phyloP scores from a whole-genome alignment of 192 early-diverging fungal genomes.

The Endogone sp. region DNA sequence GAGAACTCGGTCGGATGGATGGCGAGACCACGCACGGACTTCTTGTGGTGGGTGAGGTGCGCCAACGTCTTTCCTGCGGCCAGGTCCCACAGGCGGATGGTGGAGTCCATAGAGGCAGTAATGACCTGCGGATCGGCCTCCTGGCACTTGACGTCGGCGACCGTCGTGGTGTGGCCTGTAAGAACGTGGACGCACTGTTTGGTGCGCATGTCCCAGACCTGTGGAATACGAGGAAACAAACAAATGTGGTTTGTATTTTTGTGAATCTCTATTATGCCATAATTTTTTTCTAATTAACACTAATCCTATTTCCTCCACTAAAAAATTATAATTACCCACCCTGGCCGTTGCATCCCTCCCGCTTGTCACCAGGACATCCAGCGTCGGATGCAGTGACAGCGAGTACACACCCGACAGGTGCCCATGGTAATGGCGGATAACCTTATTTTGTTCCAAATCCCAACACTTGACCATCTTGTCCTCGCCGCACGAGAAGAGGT shows the following conservation, averaged over 20 bases:
- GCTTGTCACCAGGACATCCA: conserved; percentile 92
- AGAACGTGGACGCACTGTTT: conserved; percentile 88
- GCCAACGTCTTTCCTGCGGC: conserved; percentile 94
- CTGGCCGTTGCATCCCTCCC: conserved; percentile 93
- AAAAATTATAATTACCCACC: conserved; percentile 46
- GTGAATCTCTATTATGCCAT: background rate
- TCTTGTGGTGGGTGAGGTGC: conserved; percentile 97
- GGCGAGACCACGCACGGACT: conserved; percentile 88
- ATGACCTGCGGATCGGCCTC: conserved; percentile 97
- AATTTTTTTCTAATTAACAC: background rate
- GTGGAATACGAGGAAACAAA: background rate
- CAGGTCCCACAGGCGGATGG: conserved; percentile 94
- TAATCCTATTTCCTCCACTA: too few species aligned
- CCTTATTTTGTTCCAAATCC: conserved; percentile 99
- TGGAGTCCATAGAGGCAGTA: conserved; percentile 89
- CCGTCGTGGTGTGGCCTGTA: conserved; percentile 82
- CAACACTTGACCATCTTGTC: conserved; percentile 99
- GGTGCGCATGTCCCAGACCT: conserved; percentile 99
- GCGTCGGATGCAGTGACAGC: conserved; percentile 86
- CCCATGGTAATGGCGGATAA: conserved; percentile 98
- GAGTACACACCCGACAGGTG: conserved; percentile 95
- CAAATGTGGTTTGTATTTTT: conserved; percentile 7
- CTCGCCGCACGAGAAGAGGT: conserved; percentile 95
- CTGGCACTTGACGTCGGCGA: conserved; percentile 86
- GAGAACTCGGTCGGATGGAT: conserved; percentile 92